These are phyloP conservation scores for Salix purpurea DNA, from an alignment of 345 rosid species.

Conservation along the genomic window DNA sequence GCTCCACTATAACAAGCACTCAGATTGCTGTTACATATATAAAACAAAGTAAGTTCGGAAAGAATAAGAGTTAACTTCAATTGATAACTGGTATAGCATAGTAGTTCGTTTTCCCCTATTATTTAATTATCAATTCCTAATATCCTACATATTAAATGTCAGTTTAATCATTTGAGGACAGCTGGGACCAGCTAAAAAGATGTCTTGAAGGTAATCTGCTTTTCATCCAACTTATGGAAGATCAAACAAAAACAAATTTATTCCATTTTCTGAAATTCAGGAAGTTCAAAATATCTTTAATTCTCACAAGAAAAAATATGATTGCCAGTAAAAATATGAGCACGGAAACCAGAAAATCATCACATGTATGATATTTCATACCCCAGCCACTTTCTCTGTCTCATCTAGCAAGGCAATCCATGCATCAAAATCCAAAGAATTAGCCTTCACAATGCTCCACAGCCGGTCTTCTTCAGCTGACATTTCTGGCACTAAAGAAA, in stretches of 20 bases:
- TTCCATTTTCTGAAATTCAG: not conserved
- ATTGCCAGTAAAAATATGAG: not conserved
- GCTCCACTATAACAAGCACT: not conserved
- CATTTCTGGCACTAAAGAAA: slow-evolving; percentile 37
- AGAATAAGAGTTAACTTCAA: not conserved
- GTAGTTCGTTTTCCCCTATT: not conserved
- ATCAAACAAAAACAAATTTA: not conserved
- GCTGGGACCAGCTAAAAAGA: not conserved
- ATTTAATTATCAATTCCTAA: not conserved
- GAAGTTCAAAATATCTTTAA: not conserved
- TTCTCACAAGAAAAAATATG: not conserved
- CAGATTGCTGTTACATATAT: not conserved
- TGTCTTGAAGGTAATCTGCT: not conserved
- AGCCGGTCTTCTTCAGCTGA: slow-evolving; percentile 84
- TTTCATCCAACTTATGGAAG: not conserved
- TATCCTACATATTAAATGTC: not conserved
- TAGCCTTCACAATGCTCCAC: slow-evolving; percentile 79
- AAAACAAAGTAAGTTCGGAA: not conserved
- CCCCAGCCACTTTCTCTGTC: slow-evolving; percentile 87
- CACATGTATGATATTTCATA: slow-evolving; percentile 19
- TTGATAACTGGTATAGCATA: not conserved
- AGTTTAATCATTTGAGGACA: not conserved
- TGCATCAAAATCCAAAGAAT: slow-evolving; percentile 79
- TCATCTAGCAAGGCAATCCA: slow-evolving; percentile 89
- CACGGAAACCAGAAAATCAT: not conserved